Evolutionary conservation across 2,329 filamentous ascomycete species (phyloP).

Genomic region (Capronia epimyces): DNA sequence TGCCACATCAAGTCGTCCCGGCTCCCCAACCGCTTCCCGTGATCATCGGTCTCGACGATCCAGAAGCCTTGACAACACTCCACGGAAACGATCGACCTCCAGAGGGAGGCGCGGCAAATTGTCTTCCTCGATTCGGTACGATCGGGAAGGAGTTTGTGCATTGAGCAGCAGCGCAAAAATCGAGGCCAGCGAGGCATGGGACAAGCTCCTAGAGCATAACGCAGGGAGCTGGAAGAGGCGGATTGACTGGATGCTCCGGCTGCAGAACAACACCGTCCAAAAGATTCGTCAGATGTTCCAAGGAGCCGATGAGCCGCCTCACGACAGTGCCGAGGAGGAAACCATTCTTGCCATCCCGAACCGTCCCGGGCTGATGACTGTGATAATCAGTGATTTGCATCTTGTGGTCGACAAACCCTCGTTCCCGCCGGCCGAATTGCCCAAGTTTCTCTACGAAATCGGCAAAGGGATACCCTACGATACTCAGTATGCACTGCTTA

Average conservation of each 20-base stretch:
- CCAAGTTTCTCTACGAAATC: constrained; percentile 76
- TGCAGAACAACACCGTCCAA: constrained; percentile 67
- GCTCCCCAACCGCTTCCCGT: constrained; percentile 32
- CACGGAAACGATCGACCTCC: constrained; percentile 32
- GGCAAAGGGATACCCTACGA: constrained; percentile 95
- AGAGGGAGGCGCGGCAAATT: constrained; percentile 34
- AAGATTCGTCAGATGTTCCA: constrained; percentile 76
- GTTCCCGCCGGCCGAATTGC: constrained; percentile 75
- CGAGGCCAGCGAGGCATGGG: constrained; percentile 68
- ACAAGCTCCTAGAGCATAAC: constrained; percentile 72
- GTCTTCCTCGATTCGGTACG: constrained; percentile 54
- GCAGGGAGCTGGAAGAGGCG: constrained; percentile 86
- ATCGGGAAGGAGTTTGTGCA: constrained; percentile 68
- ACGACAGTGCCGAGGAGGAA: constrained; percentile 77
- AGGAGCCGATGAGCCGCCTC: constrained; percentile 72
- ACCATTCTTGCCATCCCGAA: constrained; percentile 79
- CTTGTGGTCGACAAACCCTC: constrained; percentile 86
- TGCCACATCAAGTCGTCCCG: constrained; percentile 47
- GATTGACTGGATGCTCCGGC: constrained; percentile 69
- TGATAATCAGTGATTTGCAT: constrained; percentile 76
- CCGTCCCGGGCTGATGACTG: constrained; percentile 74
- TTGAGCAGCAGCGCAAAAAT: constrained; percentile 69
- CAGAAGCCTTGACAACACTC: constrained; percentile 51
- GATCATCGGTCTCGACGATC: constrained; percentile 34
- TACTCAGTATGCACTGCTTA: constrained; percentile 81